A percentile compares a stretch with the other conserved stretches of the same genome.
These are phyloP conservation scores for Scolecobasidium constrictum DNA, from an alignment of 2,329 filamentous ascomycete species.

Conservation along the genomic window DNA sequence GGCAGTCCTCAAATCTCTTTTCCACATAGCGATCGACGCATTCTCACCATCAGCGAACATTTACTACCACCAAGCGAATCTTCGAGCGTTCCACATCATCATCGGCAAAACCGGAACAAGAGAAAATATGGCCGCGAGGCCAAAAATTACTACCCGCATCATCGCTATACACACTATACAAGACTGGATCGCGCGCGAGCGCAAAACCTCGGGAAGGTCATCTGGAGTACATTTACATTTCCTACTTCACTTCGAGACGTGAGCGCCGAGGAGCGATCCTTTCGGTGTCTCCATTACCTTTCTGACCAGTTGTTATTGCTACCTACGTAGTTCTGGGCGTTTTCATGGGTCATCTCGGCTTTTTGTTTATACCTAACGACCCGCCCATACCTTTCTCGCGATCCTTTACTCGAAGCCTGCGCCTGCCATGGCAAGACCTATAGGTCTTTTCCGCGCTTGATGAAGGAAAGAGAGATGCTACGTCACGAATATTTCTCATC, in stretches of 20 bases:
- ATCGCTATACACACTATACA: neutral
- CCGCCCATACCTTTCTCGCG: neutral
- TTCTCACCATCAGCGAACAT: no score
- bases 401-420: no score
- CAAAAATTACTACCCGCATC: no score
- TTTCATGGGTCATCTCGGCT: neutral
- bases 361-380: conserved; percentile 2
- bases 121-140: no score
- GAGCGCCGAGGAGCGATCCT: neutral
- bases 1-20: no score
- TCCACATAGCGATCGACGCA: no score
- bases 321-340: neutral
- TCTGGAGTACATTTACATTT: neutral
- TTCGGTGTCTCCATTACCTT: neutral
- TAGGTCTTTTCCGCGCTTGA: neutral
- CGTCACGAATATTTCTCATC: no score
- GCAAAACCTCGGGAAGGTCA: neutral
- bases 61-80: no score
- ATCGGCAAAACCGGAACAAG: no score
- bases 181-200: conserved; percentile 1
- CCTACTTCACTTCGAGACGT: neutral
- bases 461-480: conserved; percentile 1
- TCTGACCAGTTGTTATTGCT: neutral
- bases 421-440: neutral
- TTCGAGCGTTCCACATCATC: no score